Evolutionary conservation across 805 yeast genomes (phyloP), one percentile per base, ranked within the genome.

Genomic region (Pichia rugopelliculosa): DNA sequence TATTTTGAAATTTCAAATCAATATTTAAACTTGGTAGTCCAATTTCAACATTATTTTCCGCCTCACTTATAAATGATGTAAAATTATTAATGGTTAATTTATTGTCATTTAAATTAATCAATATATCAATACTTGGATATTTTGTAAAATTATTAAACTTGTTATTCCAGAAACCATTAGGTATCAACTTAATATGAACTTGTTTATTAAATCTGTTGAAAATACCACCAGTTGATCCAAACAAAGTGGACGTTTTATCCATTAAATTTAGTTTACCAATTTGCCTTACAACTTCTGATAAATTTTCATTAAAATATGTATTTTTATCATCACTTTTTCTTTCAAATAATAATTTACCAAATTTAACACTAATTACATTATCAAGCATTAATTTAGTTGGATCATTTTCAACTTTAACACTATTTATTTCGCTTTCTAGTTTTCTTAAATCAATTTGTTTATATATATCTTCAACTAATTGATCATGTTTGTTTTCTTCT

Each of bases 181-280:
- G 69, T 17, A 61, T 49, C 39, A 67, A 50, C 42, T 60, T 62
- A 26, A 67, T 48, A 25, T 62, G 61, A 17, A 64, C 39, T 20
- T 60, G 57, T 30, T 57, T 54, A 18, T 55, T 60, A 34, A 62
- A 66, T 38, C 59, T 45, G 34, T 59, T 59, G 43, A 53, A 53
- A 24, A 64, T 56, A 42, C 66, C 66, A 39, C 68, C 67, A 4
- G 57, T 59, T 1, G 51, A 47, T 9, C 67, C 68, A 53, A 64
- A 59, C 26, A 62, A 48, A 11, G 48, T 44, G 3, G 58, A 51
- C 4, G 45, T 46, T 41, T 58, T 61, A 41, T 64, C 59, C 27
- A 53, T 43, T 23, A 65, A 46, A 17, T 41, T 41, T 20, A 65
- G 53, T 34, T 49, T 44, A 6, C 59, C 48, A 8, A 65, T 41